Percentiles rank a stretch among this genome's conserved stretches.
phyloP scores from a whole-genome alignment of 2,329 filamentous ascomycete species.

The Tolypocladium amazonense region DNA sequence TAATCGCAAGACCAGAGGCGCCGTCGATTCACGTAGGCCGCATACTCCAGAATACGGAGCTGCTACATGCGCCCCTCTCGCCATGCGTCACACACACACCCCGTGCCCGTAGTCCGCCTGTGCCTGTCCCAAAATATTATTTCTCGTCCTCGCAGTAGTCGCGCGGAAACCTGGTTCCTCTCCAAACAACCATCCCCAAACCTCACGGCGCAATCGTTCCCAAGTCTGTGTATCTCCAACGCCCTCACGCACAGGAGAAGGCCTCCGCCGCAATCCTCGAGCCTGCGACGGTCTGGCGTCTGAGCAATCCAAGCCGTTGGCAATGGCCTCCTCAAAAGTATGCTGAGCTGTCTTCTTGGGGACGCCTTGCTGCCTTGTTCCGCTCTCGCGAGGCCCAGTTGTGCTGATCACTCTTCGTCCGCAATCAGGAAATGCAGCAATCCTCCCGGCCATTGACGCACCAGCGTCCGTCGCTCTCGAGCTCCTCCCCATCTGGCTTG shows the following conservation, averaged over 20 bases:
- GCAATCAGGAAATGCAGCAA: constrained; percentile 49
- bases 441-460: constrained; percentile 57
- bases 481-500: constrained; percentile 47
- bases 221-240: constrained; percentile 1
- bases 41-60: constrained; percentile 10
- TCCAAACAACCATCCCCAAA: constrained; percentile 4
- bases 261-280: constrained; percentile 12
- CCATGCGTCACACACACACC: constrained; percentile 8
- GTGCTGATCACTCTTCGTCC: constrained; percentile 19
- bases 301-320: constrained; percentile 26
- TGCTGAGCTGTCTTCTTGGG: constrained; percentile 14
- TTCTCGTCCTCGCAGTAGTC: constrained; percentile 21
- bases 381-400: constrained; percentile 20
- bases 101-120: constrained; percentile 3
- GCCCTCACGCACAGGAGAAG: constrained; percentile 7
- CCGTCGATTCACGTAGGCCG: constrained; percentile 17
- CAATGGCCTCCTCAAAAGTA: constrained; percentile 57
- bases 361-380: constrained; percentile 15
- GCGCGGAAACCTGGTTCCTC: constrained; percentile 5
- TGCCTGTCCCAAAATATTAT: constrained; percentile 27
- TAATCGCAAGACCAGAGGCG: constrained; percentile 19
- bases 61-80: constrained; percentile 15
- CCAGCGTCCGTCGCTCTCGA: constrained; percentile 48
- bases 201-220: background rate
- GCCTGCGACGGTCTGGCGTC: constrained; percentile 19